Base-by-base conservation (phyloP, 2,329 filamentous ascomycete genomes). In the Teratosphaeriaceae sp. region DNA sequence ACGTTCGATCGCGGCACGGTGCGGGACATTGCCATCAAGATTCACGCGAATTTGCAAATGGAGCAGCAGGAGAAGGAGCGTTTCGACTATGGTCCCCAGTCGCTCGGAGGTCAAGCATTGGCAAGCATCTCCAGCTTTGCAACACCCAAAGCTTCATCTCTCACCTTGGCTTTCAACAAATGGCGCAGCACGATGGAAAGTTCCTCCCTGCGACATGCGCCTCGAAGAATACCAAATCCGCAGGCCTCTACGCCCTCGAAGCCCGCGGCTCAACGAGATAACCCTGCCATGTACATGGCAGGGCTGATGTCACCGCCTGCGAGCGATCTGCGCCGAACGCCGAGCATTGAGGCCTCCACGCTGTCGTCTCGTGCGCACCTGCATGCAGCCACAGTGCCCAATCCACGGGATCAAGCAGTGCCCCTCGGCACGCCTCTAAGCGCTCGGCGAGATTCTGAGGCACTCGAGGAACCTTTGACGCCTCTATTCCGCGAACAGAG, bases 141-240 rank as follows among this genome's bases (percentile, higher is more conserved):
- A 9, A 85, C 87, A 2, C 90, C 89, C 3, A 82, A 88, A 23
- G 84, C 94, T 13, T 87, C 86, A 5, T 83, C 94, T 60, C 84
- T 95, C 19, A 87, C 88, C n/a, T 88, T 88, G n/a, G 90, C 88
- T n/a, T 94, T 89, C 79, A 89, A 88, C 36, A 95, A 84, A 64
- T 96, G 90, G 90, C 82, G 89, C 40, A 90, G 84, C 61, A 78
- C 76, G 19, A 66, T 69, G 48, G 66, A 69, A 31, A 66, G 63
- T 45, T 64, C 63, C 18, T 48, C 57, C 2, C 43, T 62, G 36
- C 58, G 53, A 42, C 41, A 49, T 45, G 34, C 47, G 36, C 39
- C 46, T 27, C 44, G 38, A 30, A 13, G 36, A 75, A 73, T 54
- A 76, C 78, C 43, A 67, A 67, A 29, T 3, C 24, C 42, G 31